phyloP scores from a whole-genome alignment of 306 rosid species.

The Geum urbanum region DNA sequence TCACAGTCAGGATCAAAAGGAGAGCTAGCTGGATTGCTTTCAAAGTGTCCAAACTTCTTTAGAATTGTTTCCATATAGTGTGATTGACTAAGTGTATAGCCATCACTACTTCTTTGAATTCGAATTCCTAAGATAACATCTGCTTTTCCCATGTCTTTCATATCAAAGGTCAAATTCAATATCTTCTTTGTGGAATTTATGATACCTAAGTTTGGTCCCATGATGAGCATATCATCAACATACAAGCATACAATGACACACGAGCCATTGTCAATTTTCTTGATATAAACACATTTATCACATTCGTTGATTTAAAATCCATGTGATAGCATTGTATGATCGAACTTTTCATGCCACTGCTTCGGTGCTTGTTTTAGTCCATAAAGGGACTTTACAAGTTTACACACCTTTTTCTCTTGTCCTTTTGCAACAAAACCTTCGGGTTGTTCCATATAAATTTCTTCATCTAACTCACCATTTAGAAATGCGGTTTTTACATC shows the following conservation, averaged over 20 bases:
- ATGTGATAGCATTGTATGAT: neutral
- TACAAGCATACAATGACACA: constrained; percentile 6
- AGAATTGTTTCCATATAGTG: neutral
- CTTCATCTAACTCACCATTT: neutral
- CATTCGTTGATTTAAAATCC: neutral
- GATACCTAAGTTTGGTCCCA: neutral
- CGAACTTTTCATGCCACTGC: neutral
- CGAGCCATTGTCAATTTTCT: neutral
- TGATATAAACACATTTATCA: neutral
- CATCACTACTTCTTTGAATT: neutral
- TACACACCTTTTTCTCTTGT: neutral
- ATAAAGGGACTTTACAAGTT: neutral
- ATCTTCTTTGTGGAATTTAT: neutral
- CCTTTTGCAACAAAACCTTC: neutral
- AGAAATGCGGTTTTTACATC: too few relatives aligned
- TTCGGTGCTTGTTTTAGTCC: neutral
- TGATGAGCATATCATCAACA: neutral
- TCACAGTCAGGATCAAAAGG: neutral
- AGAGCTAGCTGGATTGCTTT: neutral
- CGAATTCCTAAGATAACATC: neutral
- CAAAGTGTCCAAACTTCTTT: neutral
- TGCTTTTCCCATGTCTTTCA: neutral
- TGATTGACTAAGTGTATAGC: neutral
- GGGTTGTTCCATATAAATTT: neutral
- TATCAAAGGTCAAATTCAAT: neutral